Base-by-base conservation (phyloP, 2,329 filamentous ascomycete species). In the Talaromyces sp. region DNA sequence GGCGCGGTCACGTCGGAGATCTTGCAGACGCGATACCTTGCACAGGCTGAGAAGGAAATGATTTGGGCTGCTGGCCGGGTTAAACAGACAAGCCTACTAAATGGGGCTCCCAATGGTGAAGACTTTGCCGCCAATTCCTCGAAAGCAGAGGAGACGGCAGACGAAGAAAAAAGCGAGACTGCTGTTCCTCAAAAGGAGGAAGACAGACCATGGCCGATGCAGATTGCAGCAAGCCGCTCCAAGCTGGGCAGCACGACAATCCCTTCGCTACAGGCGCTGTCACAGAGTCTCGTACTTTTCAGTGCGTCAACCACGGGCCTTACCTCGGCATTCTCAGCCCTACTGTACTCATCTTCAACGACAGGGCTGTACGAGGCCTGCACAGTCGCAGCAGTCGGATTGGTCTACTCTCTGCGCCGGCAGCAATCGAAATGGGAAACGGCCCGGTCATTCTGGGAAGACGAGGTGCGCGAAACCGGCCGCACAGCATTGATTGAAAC, bases 41-140 rank as follows among this genome's bases (percentile, higher is more conserved):
- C 87, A 0, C 83, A 83, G 3, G 88, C 92, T 0, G 92, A 97
- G 73, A 87, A 88, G 66, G 88, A 87, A 58, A 83, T 91, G n/a
- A 88, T 96, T 53, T 96, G 88, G 74, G 83, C 96, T 2, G 85
- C 90, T 7, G 93, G 93, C 0, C 85, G 88, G 54, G 86, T 95
- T 66, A 81, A 85, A 19, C 87, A 88, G 72, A 82, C 85, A 21
- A 85, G 85, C 1, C 76, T 86, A 48, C 68, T 76, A 72, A 62
- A 78, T 69, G 56, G 65, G 14, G 56, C 60, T 31, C 57, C 29
- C 17, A 50, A 56, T 19, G 41, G 29, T 8, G 38, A 59, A 43
- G 53, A 57, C 29, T 50, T 50, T 59, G 63, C 21, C 57, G 62
- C 26, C 27, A 19, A 35, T 41, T 57, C 27, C 14, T 50, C 31